These are phyloP conservation scores for Phylloboletellus chloephorus DNA, from an alignment of 1,284 basidiomycete genomes.

Conservation along the genomic window DNA sequence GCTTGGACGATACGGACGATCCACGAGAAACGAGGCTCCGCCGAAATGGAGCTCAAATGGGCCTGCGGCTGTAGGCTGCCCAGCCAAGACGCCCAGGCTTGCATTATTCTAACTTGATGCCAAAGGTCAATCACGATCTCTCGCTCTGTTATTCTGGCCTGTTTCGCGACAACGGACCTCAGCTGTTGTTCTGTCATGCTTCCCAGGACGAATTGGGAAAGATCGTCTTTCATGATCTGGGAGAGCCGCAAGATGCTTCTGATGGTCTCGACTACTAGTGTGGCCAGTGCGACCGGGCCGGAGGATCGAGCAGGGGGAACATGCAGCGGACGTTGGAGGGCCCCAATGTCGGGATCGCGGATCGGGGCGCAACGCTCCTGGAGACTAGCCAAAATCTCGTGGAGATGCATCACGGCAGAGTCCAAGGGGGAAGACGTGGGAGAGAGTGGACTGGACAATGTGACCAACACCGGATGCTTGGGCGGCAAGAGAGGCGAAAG, in stretches of 20 bases:
- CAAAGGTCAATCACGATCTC: constrained; percentile 49
- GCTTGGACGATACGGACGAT: constrained; percentile 43
- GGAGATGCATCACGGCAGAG: constrained; percentile 47
- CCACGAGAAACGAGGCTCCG: constrained; percentile 35
- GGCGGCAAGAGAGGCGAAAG: constrained; percentile 52
- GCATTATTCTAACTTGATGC: constrained; percentile 33
- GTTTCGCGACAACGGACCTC: constrained; percentile 38
- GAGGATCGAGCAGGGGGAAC: constrained; percentile 24
- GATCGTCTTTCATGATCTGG: constrained; percentile 58
- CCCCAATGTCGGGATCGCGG: constrained; percentile 50
- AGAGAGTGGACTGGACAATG: constrained; percentile 51
- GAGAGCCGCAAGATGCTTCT: constrained; percentile 46
- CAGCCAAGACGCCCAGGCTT: constrained; percentile 42
- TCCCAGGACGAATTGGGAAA: constrained; percentile 54
- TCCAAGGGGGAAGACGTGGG: constrained; percentile 63
- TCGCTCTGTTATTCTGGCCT: constrained; percentile 51
- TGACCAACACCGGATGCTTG: constrained; percentile 41
- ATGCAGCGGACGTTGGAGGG: constrained; percentile 39
- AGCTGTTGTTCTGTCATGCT: constrained; percentile 60
- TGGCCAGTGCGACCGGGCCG: constrained; percentile 30
- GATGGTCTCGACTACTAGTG: constrained; percentile 41
- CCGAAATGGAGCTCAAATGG: constrained; percentile 15
- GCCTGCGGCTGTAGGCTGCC: constrained; percentile 16
- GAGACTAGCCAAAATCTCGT: constrained; percentile 45
- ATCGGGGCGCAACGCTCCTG: constrained; percentile 59